Evolutionary conservation across 495 filamentous ascomycete species (phyloP), one percentile per base, ranked within the genome.

Genomic region (Hyaloscypha finlandica): DNA sequence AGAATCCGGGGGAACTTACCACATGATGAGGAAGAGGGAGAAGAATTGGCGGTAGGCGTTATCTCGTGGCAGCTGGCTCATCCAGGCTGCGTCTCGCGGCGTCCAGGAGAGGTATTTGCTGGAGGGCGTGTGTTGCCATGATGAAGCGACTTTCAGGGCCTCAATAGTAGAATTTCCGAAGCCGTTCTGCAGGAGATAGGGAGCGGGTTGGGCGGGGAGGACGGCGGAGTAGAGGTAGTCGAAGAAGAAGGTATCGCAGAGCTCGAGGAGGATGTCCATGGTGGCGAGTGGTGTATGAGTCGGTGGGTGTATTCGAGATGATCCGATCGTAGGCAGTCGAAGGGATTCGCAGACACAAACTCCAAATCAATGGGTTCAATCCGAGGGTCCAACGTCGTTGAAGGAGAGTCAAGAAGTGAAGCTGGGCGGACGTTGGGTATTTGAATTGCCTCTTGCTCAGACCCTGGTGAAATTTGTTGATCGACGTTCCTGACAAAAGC

Each of bases 191-290:
- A 77, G 76, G 67, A 78, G 77, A 63, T 81, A 80, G 4, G 83
- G 81, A 8, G 80, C 76, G 2, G 87, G 79, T 25, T 81, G 80
- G 48, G 82, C 78, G n/a, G 94, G 94, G 42, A 92, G 83, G 9
- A 88, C 60, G 9, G 77, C 77, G 56, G 94, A 88, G 76, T 97
- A 98, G 63, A 92, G 69, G 71, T 86, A 85, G 80, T 98, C 94
- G 79, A 89, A 90, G 68, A 94, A 71, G 77, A 90, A 91, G 77
- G 88, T 93, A 79, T 98, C 95, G 78, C 84, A 86, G 70, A 93
- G 61, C 77, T 97, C 92, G 68, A 98, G 88, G 35, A 93, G 85
- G 80, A 96, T 86, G 86, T 98, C 94, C 94, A 98, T 97, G 69
- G 78, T 77, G 77, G 70, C 63, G 58, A 31, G 59, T 39, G 32